A percentile compares a stretch with the other conserved stretches of the same genome.
These are phyloP conservation scores for Penicillium sumatraense DNA, from an alignment of 2,329 filamentous ascomycete genomes.

Conservation along the genomic window DNA sequence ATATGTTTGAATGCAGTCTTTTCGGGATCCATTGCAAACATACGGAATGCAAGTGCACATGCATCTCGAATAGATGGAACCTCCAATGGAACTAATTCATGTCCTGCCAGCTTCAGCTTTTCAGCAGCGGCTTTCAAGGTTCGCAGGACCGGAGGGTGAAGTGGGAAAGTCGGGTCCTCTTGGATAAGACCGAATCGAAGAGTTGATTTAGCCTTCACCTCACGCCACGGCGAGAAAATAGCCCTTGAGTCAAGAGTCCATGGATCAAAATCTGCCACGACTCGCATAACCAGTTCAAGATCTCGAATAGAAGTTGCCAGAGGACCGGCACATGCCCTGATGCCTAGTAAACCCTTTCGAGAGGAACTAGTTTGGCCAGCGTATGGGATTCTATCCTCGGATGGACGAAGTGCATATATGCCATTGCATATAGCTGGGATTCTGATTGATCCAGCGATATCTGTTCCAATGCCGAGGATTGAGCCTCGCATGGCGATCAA, in stretches of 20 bases:
- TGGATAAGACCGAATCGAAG: conserved; percentile 16
- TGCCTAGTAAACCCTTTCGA: conserved; percentile 21
- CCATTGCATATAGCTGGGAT: conserved; percentile 56
- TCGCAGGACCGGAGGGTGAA: conserved; percentile 22
- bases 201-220: conserved; percentile 11
- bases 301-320: conserved; percentile 32
- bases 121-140: conserved; percentile 8
- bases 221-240: conserved; percentile 31
- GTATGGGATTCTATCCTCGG: conserved; percentile 52
- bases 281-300: conserved; percentile 26
- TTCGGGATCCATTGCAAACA: conserved; percentile 21
- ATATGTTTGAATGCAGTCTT: conserved; percentile 34
- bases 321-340: conserved; percentile 26
- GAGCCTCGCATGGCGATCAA: conserved; percentile 62
- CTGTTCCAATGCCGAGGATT: conserved; percentile 64
- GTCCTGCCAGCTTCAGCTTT: conserved; percentile 11
- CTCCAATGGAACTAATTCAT: conserved; percentile 10
- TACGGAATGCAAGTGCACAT: conserved; percentile 13
- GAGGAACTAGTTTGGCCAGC: conserved; percentile 47
- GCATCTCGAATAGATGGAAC: conserved; percentile 10
- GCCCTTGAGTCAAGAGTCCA: conserved; percentile 29
- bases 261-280: conserved; percentile 23
- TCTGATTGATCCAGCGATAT: conserved; percentile 55
- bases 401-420: conserved; percentile 53
- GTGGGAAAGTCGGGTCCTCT: conserved; percentile 19